Evolutionary conservation across 768 basidiomycete species (phyloP).

Genomic region (Tylopilus balloui): DNA sequence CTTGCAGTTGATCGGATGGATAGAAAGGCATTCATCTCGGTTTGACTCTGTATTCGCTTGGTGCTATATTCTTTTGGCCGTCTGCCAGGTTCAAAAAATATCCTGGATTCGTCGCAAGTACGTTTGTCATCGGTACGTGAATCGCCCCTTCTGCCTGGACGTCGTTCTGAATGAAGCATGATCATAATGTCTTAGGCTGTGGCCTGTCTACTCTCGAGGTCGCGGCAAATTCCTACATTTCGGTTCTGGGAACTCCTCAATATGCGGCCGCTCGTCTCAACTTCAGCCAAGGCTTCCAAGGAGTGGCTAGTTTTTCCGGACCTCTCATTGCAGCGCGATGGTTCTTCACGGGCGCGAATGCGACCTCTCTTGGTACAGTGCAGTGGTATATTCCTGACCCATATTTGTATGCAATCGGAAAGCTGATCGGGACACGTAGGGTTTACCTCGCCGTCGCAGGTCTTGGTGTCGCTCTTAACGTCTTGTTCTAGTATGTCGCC

Average conservation of each 20-base stretch:
- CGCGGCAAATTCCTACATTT: conserved; percentile 77
- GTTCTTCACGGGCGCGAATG: conserved; percentile 68
- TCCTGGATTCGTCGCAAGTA: conserved; percentile 70
- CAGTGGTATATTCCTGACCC: conserved; percentile 44
- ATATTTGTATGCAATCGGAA: background rate
- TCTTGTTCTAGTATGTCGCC: conserved; percentile 54
- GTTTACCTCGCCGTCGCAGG: conserved; percentile 63
- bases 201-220: conserved; percentile 67
- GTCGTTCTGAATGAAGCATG: background rate
- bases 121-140: conserved; percentile 57
- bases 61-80: conserved; percentile 79
- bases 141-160: background rate
- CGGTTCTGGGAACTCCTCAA: conserved; percentile 61
- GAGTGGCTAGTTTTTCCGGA: conserved; percentile 67
- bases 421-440: conserved; percentile 32
- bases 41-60: conserved; percentile 52
- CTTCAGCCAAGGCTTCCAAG: conserved; percentile 78
- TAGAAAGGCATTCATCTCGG: conserved; percentile 62
- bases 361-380: conserved; percentile 56
- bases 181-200: conserved; percentile 38
- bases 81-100: conserved; percentile 64
- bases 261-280: conserved; percentile 73
- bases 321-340: conserved; percentile 72
- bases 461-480: conserved; percentile 57
- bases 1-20: background rate